A percentile compares a stretch with the other conserved stretches of the same genome.
Evolutionary conservation across 2,329 filamentous ascomycete species (phyloP).

Genomic region (Fusarium multiceps): DNA sequence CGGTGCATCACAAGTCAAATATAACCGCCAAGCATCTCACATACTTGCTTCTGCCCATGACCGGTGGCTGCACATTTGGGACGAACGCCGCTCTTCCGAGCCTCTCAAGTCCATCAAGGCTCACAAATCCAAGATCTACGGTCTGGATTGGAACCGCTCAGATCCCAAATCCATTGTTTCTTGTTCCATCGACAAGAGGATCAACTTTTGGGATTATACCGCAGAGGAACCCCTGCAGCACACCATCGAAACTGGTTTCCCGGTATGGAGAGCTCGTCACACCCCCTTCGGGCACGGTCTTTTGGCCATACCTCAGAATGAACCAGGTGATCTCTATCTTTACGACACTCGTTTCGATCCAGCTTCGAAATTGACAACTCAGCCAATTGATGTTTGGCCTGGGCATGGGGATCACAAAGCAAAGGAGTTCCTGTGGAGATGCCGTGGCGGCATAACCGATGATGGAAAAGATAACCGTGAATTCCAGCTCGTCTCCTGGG

Average conservation of each 20-base stretch:
- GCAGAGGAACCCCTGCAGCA: slow-evolving; percentile 75
- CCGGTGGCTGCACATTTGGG: slow-evolving; percentile 88
- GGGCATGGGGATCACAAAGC: slow-evolving; percentile 76
- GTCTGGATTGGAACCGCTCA: slow-evolving; percentile 91
- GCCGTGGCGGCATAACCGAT: slow-evolving; percentile 73
- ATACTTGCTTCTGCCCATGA: slow-evolving; percentile 93
- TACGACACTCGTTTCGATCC: slow-evolving; percentile 73
- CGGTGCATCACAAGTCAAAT: slow-evolving; percentile 94
- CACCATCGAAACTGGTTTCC: slow-evolving; percentile 83
- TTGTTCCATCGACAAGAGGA: slow-evolving; percentile 89
- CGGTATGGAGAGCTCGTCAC: slow-evolving; percentile 90
- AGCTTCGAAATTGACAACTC: slow-evolving; percentile 58
- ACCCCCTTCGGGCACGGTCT: slow-evolving; percentile 90
- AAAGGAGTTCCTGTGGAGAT: slow-evolving; percentile 92
- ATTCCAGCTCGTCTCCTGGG: slow-evolving; percentile 94
- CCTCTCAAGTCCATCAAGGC: slow-evolving; percentile 87
- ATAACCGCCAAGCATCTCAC: slow-evolving; percentile 87
- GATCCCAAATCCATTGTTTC: slow-evolving; percentile 79
- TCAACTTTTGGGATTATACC: slow-evolving; percentile 90
- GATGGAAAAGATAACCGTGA: slow-evolving; percentile 84
- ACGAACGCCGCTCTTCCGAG: slow-evolving; percentile 80
- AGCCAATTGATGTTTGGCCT: slow-evolving; percentile 67
- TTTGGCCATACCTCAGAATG: slow-evolving; percentile 91
- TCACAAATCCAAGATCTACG: slow-evolving; percentile 93
- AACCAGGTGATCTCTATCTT: slow-evolving; percentile 84